Evolutionary conservation across 1,284 basidiomycete genomes (phyloP), one percentile per base, ranked within the genome.

Genomic region (Mrakiaceae sp.): DNA sequence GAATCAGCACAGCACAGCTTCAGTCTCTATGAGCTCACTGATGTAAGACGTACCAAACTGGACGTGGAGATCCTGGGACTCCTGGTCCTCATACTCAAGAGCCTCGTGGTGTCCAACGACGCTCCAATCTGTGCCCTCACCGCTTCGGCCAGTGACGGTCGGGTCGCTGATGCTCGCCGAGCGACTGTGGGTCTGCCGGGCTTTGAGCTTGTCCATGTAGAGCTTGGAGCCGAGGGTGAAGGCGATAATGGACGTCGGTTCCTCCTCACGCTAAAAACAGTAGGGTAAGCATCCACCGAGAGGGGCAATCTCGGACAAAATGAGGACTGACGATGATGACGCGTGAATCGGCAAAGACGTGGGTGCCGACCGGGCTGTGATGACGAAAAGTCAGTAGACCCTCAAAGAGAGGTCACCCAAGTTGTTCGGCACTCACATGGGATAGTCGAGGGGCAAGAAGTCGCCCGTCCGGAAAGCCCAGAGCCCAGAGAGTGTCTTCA

Each of bases 171-270:
- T 47, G 43, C 14, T 44, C 7, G 12, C 42, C 7, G 58, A 44
- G 43, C 16, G 58, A 44, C 27, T 42, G 39, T 63, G 40, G 47
- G 65, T 47, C n/a, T 53, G 60, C 52, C 40, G 40, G 49, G 48
- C 42, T 11, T 82, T 76, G 63, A 95, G 79, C 81, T 90, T 87
- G 27, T 94, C 89, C 48, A 87, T 82, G 74, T 98, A 96, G 69
- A 88, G 87, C 40, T 86, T 86, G 3, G 93, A 94, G 71, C 90
- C 91, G 56, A 99, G 79, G 8, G 93, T 93, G 64, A 98, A 85
- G 3, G 96, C 95, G 69, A 98, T 95, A 71, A 98, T 96, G 8
- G 93, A 97, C 0, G 93, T 97, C 3, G 96, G 96, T 75, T 99
- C 96, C 74, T 98, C 94, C 58, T 94, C 95, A 39, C 96, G 84